Base-by-base conservation (phyloP, 371 early-diverging fungal species). In the Phascolomyces articulosus region DNA sequence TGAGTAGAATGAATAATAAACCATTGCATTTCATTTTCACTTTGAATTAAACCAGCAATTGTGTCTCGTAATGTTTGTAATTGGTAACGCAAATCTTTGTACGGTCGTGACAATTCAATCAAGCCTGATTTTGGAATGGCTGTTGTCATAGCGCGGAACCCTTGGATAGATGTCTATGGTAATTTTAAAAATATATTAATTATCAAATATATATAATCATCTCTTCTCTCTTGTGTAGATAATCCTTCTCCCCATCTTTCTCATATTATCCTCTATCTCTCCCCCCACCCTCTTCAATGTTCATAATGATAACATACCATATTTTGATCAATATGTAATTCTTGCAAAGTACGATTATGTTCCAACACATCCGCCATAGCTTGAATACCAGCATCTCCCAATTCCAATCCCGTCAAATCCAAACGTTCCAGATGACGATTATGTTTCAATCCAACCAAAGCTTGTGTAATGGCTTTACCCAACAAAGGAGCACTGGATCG, bases 121-220 rank as follows among this genome's bases (percentile, higher is more conserved):
- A 80, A 41, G 3, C 34, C 44, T 6, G 68, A 60, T 11, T 41
- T 67, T 7, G 73, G 62, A 34, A 67, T 60, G 40, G 74, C 62
- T 1, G 70, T 66, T 10, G 70, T 44, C 4, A 80, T 40, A 7
- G 56, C 67, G 23, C 74, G 68, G 49, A 65, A 80, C 15, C 81
- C 81, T 27, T 75, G 74, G 49, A 80, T 76, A 0, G 78, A 69
- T 16, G 72, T 73, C 80, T 79, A 65, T 20, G n/a, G 26, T 24
- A 55, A 15, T 20, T 34, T 58, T 29, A 29, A 31, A 58, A 29
- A 20, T 56, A n/a, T 11, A 60, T n/a, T 20, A 20, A 15, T 24
- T n/a, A 1, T n/a, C 16, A 28, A 4, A 38, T 41, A 18, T 29
- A 18, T n/a, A n/a, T n/a, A n/a, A n/a, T n/a, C n/a, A n/a, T n/a